phyloP scores from a whole-genome alignment of 352 stramenopile genomes.

The Phytopythium ostracodes region DNA sequence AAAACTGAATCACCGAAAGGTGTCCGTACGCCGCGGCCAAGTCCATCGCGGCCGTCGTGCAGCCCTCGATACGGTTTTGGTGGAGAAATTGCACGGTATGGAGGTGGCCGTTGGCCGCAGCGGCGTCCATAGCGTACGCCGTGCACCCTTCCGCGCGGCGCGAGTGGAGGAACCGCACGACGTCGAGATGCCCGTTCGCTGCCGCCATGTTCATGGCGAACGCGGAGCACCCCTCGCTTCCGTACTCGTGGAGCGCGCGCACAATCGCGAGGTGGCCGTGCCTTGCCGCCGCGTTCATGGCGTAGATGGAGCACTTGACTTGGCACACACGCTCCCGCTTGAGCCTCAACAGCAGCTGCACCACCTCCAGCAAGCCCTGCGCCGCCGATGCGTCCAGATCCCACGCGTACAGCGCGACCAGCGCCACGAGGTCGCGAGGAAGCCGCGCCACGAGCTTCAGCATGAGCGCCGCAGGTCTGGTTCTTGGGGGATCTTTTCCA shows the following conservation, averaged over 20 bases:
- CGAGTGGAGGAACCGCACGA: constrained; percentile 29
- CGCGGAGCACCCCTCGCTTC: constrained; percentile 12
- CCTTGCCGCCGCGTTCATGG: constrained; percentile 19
- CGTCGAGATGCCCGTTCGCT: constrained; percentile 21
- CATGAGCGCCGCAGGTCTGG: neutral
- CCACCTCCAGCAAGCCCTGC: neutral
- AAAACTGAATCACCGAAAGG: constrained; percentile 28
- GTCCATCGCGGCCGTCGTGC: constrained; percentile 27
- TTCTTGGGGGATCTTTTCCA: neutral
- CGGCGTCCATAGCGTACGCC: constrained; percentile 34
- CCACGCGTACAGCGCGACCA: constrained; percentile 29
- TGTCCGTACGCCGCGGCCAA: constrained; percentile 24
- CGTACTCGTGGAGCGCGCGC: constrained; percentile 12
- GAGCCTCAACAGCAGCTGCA: neutral
- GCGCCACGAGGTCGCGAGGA: constrained; percentile 18
- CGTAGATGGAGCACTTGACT: neutral
- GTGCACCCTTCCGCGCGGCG: constrained; percentile 32
- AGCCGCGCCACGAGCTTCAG: neutral
- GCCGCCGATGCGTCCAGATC: constrained; percentile 9
- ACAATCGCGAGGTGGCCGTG: constrained; percentile 19
- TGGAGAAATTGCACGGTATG: constrained; percentile 37
- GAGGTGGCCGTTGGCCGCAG: constrained; percentile 27
- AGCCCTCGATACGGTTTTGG: constrained; percentile 21
- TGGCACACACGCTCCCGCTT: neutral
- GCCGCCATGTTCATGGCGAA: constrained; percentile 32